Base-by-base conservation (phyloP, 768 basidiomycete species). In the Dictyophora rubrovolvata region DNA sequence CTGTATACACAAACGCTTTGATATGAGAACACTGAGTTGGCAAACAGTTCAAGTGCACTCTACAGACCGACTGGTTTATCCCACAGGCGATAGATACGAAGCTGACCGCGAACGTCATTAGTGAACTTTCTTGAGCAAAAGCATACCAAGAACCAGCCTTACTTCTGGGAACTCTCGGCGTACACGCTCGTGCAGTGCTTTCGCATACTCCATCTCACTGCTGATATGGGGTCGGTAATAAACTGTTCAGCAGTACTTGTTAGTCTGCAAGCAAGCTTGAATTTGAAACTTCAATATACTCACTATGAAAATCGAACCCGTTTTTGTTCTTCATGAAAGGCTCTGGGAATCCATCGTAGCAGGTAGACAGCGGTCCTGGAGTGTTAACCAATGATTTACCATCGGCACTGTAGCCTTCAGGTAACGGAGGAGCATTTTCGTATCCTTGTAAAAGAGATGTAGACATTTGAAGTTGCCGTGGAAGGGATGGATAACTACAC, bases 291-390 rank as follows among this genome's bases (percentile, higher is more conserved):
- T 20, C 16, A 16, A 33, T 22, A 46, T 22, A 20, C 83, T 70
- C 60, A 83, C 86, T 77, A 65, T 88, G 86, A 65, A 88, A 87
- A 68, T 88, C 86, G 62, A 87, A 87, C 0, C 81, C 85, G 52
- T 84, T 79, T 53, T 79, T 78, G 35, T 73, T 72, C 1, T 75
- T 60, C 50, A 71, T 69, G 57, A 87, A 81, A 6, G 82, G 84
- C 9, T 74, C 60, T 0, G 80, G 81, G 61, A 85, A 84, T 9
- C 70, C 62, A 10, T 78, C 71, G 62, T 87, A 87, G 0, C 77
- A 75, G 1, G 72, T 21, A 0, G 86, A 85, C 61, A 67, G 72
- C 21, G 70, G 70, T 2, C 69, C 71, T 1, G 79, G 76, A 0
- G 71, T 70, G 65, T 83, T 83, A 67, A 68, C 70, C 23, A 82